A percentile compares a stretch with the other conserved stretches of the same genome.
phyloP scores from a whole-genome alignment of 176 grass and related monocot species.

The Oryza brachyantha region DNA sequence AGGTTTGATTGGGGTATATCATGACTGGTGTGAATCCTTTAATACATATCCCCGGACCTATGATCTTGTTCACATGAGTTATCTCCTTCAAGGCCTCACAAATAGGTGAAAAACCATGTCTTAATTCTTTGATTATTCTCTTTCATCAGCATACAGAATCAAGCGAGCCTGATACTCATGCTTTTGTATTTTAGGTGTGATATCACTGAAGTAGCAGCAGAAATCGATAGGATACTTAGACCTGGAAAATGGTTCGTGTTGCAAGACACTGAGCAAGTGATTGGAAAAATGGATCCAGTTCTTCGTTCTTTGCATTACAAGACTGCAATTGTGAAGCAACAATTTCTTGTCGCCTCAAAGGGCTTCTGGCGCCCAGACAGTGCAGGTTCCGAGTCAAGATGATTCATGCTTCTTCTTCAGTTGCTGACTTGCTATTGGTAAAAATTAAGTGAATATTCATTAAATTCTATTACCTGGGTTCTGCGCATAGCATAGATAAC shows the following conservation, averaged over 20 bases:
- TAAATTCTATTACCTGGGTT: constrained; percentile 26
- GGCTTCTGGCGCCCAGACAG: constrained; percentile 65
- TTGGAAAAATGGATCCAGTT: constrained; percentile 63
- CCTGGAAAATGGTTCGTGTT: constrained; percentile 81
- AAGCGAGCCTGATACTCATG: constrained; percentile 6
- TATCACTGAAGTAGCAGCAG: constrained; percentile 56
- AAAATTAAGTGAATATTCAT: constrained; percentile 18
- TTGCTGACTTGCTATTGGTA: neutral
- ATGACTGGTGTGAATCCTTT: constrained; percentile 96
- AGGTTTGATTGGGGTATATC: constrained; percentile 93
- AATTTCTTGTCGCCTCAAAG: constrained; percentile 76
- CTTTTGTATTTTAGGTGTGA: constrained; percentile 61
- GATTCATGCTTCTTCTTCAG: neutral
- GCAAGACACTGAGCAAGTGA: constrained; percentile 49
- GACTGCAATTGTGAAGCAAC: constrained; percentile 50
- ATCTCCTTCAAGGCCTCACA: constrained; percentile 61
- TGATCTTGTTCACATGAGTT: constrained; percentile 77
- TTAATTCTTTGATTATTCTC: constrained; percentile 15
- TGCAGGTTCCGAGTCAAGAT: constrained; percentile 19
- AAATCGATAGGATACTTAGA: constrained; percentile 89
- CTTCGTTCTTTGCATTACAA: constrained; percentile 68
- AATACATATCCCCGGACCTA: constrained; percentile 94
- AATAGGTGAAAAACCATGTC: constrained; percentile 47
- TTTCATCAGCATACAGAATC: neutral
- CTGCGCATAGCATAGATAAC: constrained; percentile 17